These are phyloP conservation scores for Bimuria novae-zelandiae DNA, from an alignment of 2,329 filamentous ascomycete genomes.

Conservation along the genomic window DNA sequence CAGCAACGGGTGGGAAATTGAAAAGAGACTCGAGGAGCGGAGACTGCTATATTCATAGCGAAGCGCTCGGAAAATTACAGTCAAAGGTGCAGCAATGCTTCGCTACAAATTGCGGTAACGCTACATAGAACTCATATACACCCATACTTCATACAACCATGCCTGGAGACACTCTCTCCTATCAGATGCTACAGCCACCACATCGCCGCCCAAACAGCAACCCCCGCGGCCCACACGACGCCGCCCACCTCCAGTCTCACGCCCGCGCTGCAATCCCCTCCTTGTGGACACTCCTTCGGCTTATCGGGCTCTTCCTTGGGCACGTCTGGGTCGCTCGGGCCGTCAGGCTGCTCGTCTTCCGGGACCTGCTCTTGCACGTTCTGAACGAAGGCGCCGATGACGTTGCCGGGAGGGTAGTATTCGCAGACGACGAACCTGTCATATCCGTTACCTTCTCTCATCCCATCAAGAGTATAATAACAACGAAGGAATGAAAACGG, in stretches of 20 bases:
- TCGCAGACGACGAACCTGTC: slow-evolving; percentile 40
- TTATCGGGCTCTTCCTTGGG: slow-evolving; percentile 4
- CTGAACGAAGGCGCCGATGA: slow-evolving; percentile 36
- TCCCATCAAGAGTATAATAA: not conserved
- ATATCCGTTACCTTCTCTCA: not conserved
- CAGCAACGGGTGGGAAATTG: too few relatives aligned
- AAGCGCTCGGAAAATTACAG: too few relatives aligned
- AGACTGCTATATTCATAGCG: too few relatives aligned
- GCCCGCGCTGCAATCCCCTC: slow-evolving; percentile 7
- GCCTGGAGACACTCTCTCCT: too few relatives aligned
- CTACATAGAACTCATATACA: too few relatives aligned
- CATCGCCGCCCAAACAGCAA: slow-evolving; percentile 2
- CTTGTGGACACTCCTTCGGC: slow-evolving; percentile 13
- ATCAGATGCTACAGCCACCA: not conserved
- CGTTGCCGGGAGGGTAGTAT: slow-evolving; percentile 46
- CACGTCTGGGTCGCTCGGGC: slow-evolving; percentile 14
- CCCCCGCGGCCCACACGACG: not conserved
- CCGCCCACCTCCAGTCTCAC: not conserved
- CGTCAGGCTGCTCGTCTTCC: slow-evolving; percentile 11
- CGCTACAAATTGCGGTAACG: too few relatives aligned
- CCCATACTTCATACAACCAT: too few relatives aligned
- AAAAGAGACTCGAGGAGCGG: too few relatives aligned
- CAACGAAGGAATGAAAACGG: not conserved
- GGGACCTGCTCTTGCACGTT: slow-evolving; percentile 35
- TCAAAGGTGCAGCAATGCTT: too few relatives aligned